These are phyloP conservation scores for Senna siamea DNA, from an alignment of 306 rosid species.

Conservation along the genomic window DNA sequence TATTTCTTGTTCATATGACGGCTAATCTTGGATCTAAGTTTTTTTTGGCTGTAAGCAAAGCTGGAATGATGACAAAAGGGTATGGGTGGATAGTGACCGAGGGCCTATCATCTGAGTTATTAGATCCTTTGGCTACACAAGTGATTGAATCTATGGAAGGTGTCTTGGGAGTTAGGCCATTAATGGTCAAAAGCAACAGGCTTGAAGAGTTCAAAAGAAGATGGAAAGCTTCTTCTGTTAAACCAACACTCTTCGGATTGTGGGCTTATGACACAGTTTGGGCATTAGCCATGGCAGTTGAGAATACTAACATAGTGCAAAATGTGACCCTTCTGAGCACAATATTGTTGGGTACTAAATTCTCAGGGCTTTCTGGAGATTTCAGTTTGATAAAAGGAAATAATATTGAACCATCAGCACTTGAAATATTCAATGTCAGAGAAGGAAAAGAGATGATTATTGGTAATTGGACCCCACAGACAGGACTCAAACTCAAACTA, in stretches of 20 bases:
- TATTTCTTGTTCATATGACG: slow-evolving; percentile 50
- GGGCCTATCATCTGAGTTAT: slow-evolving; percentile 38
- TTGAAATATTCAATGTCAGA: slow-evolving; percentile 50
- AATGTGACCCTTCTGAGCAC: slow-evolving; percentile 14
- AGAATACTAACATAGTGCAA: not conserved
- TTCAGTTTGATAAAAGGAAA: slow-evolving; percentile 36
- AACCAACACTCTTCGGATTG: slow-evolving; percentile 35
- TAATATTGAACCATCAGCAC: slow-evolving; percentile 34
- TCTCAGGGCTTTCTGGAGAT: slow-evolving; percentile 41
- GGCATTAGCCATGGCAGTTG: slow-evolving; percentile 41
- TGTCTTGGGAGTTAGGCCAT: slow-evolving; percentile 50
- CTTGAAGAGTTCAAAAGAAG: slow-evolving; percentile 33
- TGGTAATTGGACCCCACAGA: slow-evolving; percentile 46
- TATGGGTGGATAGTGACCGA: slow-evolving; percentile 37
- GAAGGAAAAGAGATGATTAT: slow-evolving; percentile 41
- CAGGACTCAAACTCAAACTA: too few species aligned
- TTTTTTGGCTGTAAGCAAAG: slow-evolving; percentile 37
- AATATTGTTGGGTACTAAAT: slow-evolving; percentile 20
- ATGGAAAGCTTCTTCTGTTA: slow-evolving; percentile 12
- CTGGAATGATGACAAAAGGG: slow-evolving; percentile 45
- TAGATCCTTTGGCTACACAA: slow-evolving; percentile 12
- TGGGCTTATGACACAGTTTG: slow-evolving; percentile 54
- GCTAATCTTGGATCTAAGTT: slow-evolving; percentile 28
- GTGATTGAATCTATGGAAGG: slow-evolving; percentile 49
- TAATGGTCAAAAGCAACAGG: not conserved